These are phyloP conservation scores for Suillus weaverae DNA, from an alignment of 768 basidiomycete genomes.

Conservation along the genomic window DNA sequence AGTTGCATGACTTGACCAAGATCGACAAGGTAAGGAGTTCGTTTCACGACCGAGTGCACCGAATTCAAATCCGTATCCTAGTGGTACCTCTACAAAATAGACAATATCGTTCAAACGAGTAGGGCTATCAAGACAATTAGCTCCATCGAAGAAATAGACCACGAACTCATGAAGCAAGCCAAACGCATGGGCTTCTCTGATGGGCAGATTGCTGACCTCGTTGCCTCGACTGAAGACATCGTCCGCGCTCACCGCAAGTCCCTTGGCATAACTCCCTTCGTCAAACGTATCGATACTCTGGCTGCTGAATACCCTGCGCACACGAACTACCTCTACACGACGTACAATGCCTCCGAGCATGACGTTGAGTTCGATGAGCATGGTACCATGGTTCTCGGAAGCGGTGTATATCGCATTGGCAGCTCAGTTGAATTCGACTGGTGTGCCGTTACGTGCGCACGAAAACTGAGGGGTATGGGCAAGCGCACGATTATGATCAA, in stretches of 20 bases:
- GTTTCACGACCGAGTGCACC: background rate
- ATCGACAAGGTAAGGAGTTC: slow-evolving; percentile 79
- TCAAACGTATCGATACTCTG: slow-evolving; percentile 98
- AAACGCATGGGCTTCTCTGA: slow-evolving; percentile 98
- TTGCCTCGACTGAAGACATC: slow-evolving; percentile 68
- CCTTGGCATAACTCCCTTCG: slow-evolving; percentile 89
- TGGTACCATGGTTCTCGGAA: slow-evolving; percentile 99
- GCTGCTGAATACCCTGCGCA: slow-evolving; percentile 98
- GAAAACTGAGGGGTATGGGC: slow-evolving; percentile 89
- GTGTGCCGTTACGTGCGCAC: slow-evolving; percentile 99
- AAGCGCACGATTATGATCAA: slow-evolving; percentile 98
- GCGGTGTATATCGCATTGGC: slow-evolving; percentile 97
- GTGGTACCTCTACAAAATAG: slow-evolving; percentile 99
- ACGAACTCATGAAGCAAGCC: slow-evolving; percentile 79
- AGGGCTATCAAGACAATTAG: slow-evolving; percentile 69
- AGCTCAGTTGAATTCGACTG: slow-evolving; percentile 99
- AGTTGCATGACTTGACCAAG: slow-evolving; percentile 91
- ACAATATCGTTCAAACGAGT: slow-evolving; percentile 94
- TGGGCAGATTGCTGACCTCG: slow-evolving; percentile 82
- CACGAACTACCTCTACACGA: slow-evolving; percentile 99
- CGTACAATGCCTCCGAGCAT: slow-evolving; percentile 95
- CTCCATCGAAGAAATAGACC: slow-evolving; percentile 65
- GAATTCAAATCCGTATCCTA: slow-evolving; percentile 24
- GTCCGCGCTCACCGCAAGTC: slow-evolving; percentile 88
- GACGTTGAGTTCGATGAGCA: slow-evolving; percentile 95